Evolutionary conservation across 164 flowering plant genomes (phyloP).

Genomic region (Warburgia ugandensis): DNA sequence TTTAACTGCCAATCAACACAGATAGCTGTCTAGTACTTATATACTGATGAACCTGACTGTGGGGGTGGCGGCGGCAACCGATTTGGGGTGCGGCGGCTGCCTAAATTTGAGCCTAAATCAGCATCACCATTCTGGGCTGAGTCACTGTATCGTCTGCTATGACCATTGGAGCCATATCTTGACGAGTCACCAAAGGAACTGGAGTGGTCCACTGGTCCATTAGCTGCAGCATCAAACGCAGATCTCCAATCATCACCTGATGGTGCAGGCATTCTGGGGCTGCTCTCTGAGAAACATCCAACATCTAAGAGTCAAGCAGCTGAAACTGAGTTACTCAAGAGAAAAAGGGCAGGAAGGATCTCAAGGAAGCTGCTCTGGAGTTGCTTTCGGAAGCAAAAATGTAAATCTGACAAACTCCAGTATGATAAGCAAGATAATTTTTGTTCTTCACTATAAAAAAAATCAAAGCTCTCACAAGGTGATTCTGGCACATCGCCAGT

Average conservation of each 20-base stretch:
- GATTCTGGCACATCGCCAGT: no score
- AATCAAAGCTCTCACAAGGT: no score
- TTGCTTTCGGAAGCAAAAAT: no score
- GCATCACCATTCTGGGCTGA: constrained; percentile 72
- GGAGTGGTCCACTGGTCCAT: constrained; percentile 41
- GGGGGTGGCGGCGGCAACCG: constrained; percentile 93
- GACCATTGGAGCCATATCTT: constrained; percentile 54
- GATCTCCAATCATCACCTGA: constrained; percentile 86
- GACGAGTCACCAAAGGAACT: constrained; percentile 22
- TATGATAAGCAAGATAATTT: no score
- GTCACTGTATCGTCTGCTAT: constrained; percentile 63
- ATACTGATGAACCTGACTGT: constrained; percentile 40
- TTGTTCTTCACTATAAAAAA: no score
- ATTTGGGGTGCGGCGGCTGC: constrained; percentile 80
- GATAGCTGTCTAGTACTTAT: constrained; percentile 41
- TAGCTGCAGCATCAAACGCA: constrained; percentile 90
- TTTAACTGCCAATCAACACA: constrained; percentile 8
- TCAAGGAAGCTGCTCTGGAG: no score
- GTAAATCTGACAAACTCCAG: no score
- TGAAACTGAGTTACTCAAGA: no score
- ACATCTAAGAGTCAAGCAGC: background rate
- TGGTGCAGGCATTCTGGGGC: constrained; percentile 52
- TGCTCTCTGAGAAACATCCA: constrained; percentile 46
- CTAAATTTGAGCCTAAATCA: constrained; percentile 42
- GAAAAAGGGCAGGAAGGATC: background rate